Evolutionary conservation across 2,329 filamentous ascomycete species (phyloP).

Genomic region (Helminthosporium solani): DNA sequence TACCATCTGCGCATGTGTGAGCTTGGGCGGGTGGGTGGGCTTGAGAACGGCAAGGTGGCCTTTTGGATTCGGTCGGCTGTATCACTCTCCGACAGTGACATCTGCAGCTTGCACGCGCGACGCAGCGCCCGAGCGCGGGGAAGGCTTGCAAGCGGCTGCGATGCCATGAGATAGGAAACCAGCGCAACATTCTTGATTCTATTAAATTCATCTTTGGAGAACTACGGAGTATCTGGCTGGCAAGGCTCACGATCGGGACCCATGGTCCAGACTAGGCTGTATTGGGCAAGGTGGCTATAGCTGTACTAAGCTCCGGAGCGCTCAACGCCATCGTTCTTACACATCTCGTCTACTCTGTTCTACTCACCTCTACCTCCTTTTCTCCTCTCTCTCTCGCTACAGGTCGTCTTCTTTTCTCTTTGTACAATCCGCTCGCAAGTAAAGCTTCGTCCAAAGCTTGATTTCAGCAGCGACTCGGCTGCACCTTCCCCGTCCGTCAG

Average conservation of each 20-base stretch:
- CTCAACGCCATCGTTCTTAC: conserved; percentile 6
- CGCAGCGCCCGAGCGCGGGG: neutral
- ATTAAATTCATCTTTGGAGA: neutral
- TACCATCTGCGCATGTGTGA: neutral
- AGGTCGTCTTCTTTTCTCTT: neutral
- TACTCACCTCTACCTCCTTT: neutral
- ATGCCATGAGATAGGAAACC: neutral
- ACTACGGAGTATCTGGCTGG: neutral
- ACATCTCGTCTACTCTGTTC: conserved; percentile 1
- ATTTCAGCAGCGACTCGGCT: conserved; percentile 3
- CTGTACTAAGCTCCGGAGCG: conserved; percentile 6
- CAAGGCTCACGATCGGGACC: conserved; percentile 1
- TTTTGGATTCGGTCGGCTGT: conserved; percentile 4
- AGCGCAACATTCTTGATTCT: neutral
- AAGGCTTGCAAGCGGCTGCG: neutral
- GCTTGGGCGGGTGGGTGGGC: conserved; percentile 9
- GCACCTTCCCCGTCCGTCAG: conserved; percentile 16
- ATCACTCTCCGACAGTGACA: neutral
- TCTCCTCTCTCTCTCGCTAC: conserved; percentile 7
- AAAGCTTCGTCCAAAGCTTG: neutral
- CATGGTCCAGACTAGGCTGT: conserved; percentile 4
- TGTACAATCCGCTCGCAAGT: neutral
- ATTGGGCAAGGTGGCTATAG: conserved; percentile 4
- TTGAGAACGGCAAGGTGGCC: conserved; percentile 13
- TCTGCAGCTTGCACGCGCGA: too few species aligned